Conservation (phyloP, 371 early-diverging fungal species). For the Basidiobolus meristosporus region DNA sequence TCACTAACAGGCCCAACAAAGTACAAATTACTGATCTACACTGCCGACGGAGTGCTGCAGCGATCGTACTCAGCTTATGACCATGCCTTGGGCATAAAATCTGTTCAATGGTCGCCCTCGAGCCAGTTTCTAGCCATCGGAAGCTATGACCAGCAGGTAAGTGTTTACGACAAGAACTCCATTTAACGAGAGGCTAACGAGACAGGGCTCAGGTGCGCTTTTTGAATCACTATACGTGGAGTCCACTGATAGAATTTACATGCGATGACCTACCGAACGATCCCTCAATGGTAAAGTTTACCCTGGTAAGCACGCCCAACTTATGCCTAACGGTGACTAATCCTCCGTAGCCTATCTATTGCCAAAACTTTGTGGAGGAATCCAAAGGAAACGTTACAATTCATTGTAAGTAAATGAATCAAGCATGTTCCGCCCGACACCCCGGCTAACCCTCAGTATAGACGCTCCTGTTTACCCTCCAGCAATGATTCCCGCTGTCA, state of each 20-base stretch:
- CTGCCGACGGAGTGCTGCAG: constrained; percentile 37
- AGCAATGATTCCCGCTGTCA: constrained; percentile 14
- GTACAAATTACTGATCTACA: constrained; percentile 45
- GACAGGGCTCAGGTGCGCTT: constrained; percentile 4
- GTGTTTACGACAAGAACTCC: neutral
- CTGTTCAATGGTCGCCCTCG: constrained; percentile 49
- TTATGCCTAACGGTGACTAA: neutral
- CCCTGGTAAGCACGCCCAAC: neutral
- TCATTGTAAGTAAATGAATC: constrained; percentile 1
- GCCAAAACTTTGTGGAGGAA: too few relatives aligned
- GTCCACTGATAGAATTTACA: constrained; percentile 21
- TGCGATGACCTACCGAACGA: neutral
- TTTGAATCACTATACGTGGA: constrained; percentile 21
- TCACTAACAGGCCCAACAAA: constrained; percentile 3
- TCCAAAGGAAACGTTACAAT: constrained; percentile 3
- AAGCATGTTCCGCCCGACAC: too few relatives aligned
- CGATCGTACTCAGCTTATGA: constrained; percentile 27
- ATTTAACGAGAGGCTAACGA: neutral
- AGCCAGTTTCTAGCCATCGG: constrained; percentile 63
- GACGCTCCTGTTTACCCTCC: constrained; percentile 16
- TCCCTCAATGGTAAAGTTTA: neutral
- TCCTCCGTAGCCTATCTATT: neutral
- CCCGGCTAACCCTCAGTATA: too few relatives aligned
- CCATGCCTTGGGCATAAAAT: constrained; percentile 46
- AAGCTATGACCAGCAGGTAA: constrained; percentile 56